phyloP scores from a whole-genome alignment of 495 filamentous ascomycete genomes.

The Tetracladium setigerum region DNA sequence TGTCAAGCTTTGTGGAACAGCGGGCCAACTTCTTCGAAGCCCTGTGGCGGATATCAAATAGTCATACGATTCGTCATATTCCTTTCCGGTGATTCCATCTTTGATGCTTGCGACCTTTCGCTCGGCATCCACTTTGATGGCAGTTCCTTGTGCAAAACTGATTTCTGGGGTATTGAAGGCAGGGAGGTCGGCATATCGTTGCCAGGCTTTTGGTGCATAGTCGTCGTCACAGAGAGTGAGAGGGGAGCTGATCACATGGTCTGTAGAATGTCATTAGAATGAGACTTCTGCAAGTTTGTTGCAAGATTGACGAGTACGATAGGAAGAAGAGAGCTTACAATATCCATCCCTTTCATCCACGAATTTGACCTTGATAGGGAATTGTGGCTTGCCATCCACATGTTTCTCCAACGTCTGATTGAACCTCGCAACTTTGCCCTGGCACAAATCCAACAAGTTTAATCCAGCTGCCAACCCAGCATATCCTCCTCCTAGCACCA shows the following conservation, averaged over 20 bases:
- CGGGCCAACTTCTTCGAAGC: conserved; percentile 52
- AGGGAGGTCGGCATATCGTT: conserved; percentile 50
- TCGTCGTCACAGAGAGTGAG: conserved; percentile 49
- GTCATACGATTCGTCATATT: conserved; percentile 46
- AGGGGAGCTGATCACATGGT: conserved; percentile 58
- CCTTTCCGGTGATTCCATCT: conserved; percentile 14
- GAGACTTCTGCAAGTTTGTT: conserved; percentile 14
- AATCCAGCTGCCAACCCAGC: conserved; percentile 52
- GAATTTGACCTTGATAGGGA: conserved; percentile 55
- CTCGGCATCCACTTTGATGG: conserved; percentile 42
- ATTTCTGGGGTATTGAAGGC: conserved; percentile 45
- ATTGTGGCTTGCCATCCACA: conserved; percentile 9
- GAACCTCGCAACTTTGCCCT: conserved; percentile 34
- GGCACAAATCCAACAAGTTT: conserved; percentile 52
- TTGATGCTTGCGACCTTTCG: conserved; percentile 39
- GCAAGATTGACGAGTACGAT: conserved; percentile 1
- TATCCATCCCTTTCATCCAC: conserved; percentile 66
- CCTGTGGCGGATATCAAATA: conserved; percentile 57
- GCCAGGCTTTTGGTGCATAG: conserved; percentile 53
- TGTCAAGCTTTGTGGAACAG: conserved; percentile 48
- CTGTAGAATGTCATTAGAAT: neutral
- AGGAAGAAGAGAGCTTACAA: conserved; percentile 36
- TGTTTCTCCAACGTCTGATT: conserved; percentile 19
- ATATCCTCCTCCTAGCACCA: conserved; percentile 59
- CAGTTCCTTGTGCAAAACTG: conserved; percentile 47